Conservation (phyloP, 2,329 filamentous ascomycete genomes). For the Claviceps sp. region DNA sequence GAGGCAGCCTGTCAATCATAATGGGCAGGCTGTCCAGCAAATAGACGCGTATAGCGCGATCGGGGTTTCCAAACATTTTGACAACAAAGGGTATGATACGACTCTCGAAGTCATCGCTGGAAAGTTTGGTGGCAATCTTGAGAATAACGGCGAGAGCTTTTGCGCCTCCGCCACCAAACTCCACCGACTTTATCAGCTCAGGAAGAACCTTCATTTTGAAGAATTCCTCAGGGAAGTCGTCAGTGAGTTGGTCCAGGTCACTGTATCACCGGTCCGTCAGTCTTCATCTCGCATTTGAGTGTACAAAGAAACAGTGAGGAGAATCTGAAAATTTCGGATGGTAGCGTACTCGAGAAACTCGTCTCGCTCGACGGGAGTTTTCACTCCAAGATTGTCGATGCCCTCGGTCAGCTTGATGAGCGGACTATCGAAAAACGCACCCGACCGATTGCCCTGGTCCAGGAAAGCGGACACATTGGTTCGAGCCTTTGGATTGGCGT, state of each 20-base stretch:
- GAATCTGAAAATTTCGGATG: conserved; percentile 10
- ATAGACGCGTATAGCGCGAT: conserved; percentile 83
- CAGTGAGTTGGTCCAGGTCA: conserved; percentile 72
- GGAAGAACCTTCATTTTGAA: conserved; percentile 96
- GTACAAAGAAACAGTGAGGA: neutral
- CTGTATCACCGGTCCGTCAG: conserved; percentile 22
- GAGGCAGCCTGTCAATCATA: conserved; percentile 83
- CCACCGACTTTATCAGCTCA: conserved; percentile 94
- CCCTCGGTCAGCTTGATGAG: conserved; percentile 86
- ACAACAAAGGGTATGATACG: conserved; percentile 78
- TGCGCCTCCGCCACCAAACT: conserved; percentile 89
- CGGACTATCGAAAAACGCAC: conserved; percentile 85
- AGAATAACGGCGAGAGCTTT: conserved; percentile 81
- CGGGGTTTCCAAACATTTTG: conserved; percentile 77
- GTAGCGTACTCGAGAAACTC: conserved; percentile 56
- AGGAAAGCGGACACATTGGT: conserved; percentile 76
- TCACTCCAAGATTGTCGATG: conserved; percentile 84
- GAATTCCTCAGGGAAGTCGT: conserved; percentile 95
- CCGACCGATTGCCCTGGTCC: conserved; percentile 70
- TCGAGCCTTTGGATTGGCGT: conserved; percentile 77
- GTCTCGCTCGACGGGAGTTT: conserved; percentile 71
- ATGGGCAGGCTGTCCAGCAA: conserved; percentile 74
- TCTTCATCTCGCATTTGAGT: conserved; percentile 11
- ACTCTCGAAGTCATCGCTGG: conserved; percentile 77
- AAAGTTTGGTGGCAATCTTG: conserved; percentile 79